Evolutionary conservation across 352 stramenopile species (phyloP).

Genomic region (Globisporangium apiculatum): DNA sequence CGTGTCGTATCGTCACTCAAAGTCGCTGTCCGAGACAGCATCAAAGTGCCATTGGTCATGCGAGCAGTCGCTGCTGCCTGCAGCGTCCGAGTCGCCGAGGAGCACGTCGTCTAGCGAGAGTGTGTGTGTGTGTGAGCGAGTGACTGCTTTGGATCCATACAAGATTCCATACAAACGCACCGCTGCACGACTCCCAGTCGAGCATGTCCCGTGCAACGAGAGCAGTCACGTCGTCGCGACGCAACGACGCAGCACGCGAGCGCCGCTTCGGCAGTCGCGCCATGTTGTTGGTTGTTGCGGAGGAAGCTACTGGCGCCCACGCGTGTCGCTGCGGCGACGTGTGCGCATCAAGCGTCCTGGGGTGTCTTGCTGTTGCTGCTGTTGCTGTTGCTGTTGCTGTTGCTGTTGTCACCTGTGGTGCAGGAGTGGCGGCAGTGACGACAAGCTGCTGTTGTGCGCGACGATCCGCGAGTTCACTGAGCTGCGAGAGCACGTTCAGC

Average conservation of each 20-base stretch:
- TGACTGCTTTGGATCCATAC: too few species aligned
- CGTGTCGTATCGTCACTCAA: constrained; percentile 20
- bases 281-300: neutral
- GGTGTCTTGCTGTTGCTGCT: neutral
- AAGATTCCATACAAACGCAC: constrained; percentile 17
- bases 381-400: constrained; percentile 1
- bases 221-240: neutral
- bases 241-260: neutral
- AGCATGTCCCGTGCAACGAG: constrained; percentile 29
- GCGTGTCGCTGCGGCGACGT: constrained; percentile 6
- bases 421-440: neutral
- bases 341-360: neutral
- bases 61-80: constrained; percentile 10
- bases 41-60: constrained; percentile 38
- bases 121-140: constrained; percentile 3
- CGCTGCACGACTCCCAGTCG: constrained; percentile 62
- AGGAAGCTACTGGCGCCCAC: constrained; percentile 16
- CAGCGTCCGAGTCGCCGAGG: constrained; percentile 7
- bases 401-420: too few species aligned
- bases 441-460: constrained; percentile 7
- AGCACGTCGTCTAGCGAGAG: constrained; percentile 21
- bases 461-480: constrained; percentile 56
- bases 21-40: constrained; percentile 65
- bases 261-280: neutral
- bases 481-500: constrained; percentile 66